Percentiles rank a stretch among this genome's conserved stretches.
phyloP scores from a whole-genome alignment of 192 early-diverging fungal genomes.

The Entomortierella parvispora region DNA sequence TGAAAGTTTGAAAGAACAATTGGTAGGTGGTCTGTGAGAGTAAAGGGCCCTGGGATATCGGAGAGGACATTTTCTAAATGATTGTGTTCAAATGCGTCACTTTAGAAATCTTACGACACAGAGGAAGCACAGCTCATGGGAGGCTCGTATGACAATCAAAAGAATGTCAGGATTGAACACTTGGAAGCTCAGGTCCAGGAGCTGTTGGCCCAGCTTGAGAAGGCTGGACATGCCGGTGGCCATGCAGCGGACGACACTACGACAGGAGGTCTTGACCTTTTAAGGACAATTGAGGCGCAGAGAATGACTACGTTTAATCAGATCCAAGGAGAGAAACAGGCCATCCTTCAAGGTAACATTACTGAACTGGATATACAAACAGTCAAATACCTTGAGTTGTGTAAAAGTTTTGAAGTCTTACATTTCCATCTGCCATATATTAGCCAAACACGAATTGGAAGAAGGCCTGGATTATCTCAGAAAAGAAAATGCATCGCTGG shows the following conservation, averaged over 20 bases:
- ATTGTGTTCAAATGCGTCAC: too few species aligned
- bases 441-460: slow-evolving; percentile 16
- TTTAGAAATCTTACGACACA: slow-evolving; percentile 61
- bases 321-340: background rate
- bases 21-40: slow-evolving; percentile 53
- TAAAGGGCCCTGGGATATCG: too few species aligned
- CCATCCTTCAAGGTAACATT: background rate
- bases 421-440: background rate
- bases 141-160: slow-evolving; percentile 65
- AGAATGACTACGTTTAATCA: too few species aligned
- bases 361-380: too few species aligned
- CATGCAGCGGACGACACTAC: background rate
- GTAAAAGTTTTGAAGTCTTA: background rate
- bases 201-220: slow-evolving; percentile 56
- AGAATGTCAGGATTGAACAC: slow-evolving; percentile 66
- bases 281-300: background rate
- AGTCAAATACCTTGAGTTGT: too few species aligned
- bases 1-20: slow-evolving; percentile 70
- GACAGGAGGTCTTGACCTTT: background rate
- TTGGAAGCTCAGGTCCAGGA: slow-evolving; percentile 73
- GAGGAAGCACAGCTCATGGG: slow-evolving; percentile 61
- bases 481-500: slow-evolving; percentile 56
- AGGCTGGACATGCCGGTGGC: background rate
- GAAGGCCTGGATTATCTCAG: slow-evolving; percentile 31
- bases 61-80: too few species aligned